Conservation (phyloP, 352 stramenopile genomes). For the Globisporangium cederbergense region DNA sequence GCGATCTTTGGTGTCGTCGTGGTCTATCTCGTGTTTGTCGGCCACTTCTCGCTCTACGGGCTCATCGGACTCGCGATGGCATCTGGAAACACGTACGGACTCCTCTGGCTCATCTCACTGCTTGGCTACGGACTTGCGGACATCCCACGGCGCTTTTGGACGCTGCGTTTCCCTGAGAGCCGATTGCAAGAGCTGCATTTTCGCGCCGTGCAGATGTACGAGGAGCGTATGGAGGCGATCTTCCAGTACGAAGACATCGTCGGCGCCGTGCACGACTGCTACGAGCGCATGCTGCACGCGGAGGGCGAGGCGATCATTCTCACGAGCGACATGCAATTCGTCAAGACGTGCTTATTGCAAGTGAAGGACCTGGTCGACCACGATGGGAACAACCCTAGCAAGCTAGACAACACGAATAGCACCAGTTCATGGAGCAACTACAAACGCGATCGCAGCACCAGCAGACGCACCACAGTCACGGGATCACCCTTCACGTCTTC, state of each 20-base stretch:
- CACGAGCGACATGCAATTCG: conserved; percentile 60
- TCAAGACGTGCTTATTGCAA: conserved; percentile 42
- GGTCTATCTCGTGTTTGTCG: conserved; percentile 57
- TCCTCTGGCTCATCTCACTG: conserved; percentile 42
- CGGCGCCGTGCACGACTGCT: conserved; percentile 29
- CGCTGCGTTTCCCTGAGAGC: conserved; percentile 28
- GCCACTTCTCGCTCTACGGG: conserved; percentile 47
- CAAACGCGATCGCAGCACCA: conserved; percentile 17
- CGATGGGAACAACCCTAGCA: conserved; percentile 2
- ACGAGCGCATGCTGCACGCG: conserved; percentile 46
- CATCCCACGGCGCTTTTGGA: conserved; percentile 53
- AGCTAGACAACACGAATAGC: conserved; percentile 1
- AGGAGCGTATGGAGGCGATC: conserved; percentile 60
- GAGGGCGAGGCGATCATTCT: conserved; percentile 63
- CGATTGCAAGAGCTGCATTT: conserved; percentile 50
- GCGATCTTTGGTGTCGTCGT: conserved; percentile 22
- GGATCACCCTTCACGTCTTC: conserved; percentile 9
- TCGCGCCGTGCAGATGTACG: conserved; percentile 49
- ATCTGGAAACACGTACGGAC: conserved; percentile 60
- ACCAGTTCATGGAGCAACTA: conserved; percentile 9
- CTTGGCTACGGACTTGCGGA: conserved; percentile 63
- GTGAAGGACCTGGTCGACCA: conserved; percentile 32
- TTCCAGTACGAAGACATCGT: conserved; percentile 60
- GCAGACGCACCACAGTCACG: neutral
- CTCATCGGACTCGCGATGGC: conserved; percentile 58